A percentile compares a stretch with the other conserved stretches of the same genome.
Evolutionary conservation across 148 eudicot genomes (phyloP).

Genomic region (Polygonum maritimum): DNA sequence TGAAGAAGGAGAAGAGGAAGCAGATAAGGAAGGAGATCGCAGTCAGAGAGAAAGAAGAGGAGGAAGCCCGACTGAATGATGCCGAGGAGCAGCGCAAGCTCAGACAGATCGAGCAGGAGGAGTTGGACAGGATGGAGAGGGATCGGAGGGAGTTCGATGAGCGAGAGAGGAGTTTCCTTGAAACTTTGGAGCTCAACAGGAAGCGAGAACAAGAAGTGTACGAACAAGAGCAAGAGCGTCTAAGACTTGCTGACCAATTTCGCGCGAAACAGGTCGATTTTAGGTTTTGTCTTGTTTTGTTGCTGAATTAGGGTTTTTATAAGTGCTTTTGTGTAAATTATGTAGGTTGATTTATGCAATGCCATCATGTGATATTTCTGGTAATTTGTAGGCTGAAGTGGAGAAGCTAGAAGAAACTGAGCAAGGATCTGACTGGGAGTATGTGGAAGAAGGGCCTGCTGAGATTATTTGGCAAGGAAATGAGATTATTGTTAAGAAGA

Average conservation of each 20-base stretch:
- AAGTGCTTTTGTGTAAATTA: neutral
- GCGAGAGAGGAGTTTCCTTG: conserved; percentile 52
- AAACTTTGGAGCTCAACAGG: conserved; percentile 35
- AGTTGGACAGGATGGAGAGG: conserved; percentile 49
- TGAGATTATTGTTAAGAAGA: conserved; percentile 94
- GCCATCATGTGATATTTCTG: neutral
- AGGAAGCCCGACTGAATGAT: conserved; percentile 50
- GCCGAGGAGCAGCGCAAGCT: conserved; percentile 47
- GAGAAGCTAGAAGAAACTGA: conserved; percentile 33
- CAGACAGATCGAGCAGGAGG: conserved; percentile 43
- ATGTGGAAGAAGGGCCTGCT: conserved; percentile 88
- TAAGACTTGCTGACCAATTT: conserved; percentile 20
- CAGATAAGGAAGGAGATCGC: conserved; percentile 64
- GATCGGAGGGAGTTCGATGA: conserved; percentile 67
- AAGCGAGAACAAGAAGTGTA: conserved; percentile 24
- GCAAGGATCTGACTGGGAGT: conserved; percentile 70
- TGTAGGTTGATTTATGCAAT: too few species aligned
- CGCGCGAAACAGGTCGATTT: conserved; percentile 30
- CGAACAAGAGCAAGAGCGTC: conserved; percentile 27
- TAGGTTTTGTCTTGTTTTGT: neutral
- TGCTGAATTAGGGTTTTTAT: neutral
- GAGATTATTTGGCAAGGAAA: conserved; percentile 98
- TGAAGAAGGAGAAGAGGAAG: conserved; percentile 82
- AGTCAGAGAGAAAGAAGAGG: conserved; percentile 42
- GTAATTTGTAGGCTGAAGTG: conserved; percentile 30